Percentiles rank a stretch among this genome's conserved stretches.
These are phyloP conservation scores for Gossypium thurberi DNA, from an alignment of 345 rosid species.

Conservation along the genomic window DNA sequence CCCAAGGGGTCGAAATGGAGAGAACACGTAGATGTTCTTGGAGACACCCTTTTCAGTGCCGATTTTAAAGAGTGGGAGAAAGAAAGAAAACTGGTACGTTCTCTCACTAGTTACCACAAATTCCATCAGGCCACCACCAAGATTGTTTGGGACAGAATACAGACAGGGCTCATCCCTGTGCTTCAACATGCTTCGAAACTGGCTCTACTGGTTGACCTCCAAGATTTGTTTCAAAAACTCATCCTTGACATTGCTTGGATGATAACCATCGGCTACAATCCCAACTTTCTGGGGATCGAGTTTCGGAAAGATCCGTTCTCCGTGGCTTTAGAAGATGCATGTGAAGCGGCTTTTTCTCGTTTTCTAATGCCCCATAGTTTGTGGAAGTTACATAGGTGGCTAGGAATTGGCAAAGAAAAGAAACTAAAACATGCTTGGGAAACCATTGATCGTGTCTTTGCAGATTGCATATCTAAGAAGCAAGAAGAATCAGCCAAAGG, in stretches of 20 bases:
- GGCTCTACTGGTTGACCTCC: not conserved
- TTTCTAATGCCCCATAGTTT: not conserved
- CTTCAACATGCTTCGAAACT: not conserved
- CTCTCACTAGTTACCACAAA: not conserved
- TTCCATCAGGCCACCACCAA: not conserved
- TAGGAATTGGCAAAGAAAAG: conserved; percentile 12
- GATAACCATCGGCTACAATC: not conserved
- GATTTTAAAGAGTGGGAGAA: conserved; percentile 5
- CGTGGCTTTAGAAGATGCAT: conserved; percentile 12
- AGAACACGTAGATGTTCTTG: conserved; percentile 1
- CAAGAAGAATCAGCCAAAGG: not conserved
- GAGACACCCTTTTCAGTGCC: not conserved
- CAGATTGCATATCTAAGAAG: not conserved
- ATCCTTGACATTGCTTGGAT: conserved; percentile 4
- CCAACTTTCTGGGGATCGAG: not conserved
- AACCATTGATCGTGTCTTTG: conserved; percentile 2
- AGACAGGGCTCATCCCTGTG: not conserved
- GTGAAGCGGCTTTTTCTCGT: conserved; percentile 10
- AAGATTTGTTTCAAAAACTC: conserved; percentile 6
- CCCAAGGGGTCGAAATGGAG: conserved; percentile 8
- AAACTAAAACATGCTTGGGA: conserved; percentile 6
- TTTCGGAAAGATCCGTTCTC: not conserved
- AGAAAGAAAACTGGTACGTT: not conserved
- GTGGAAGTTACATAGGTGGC: conserved; percentile 11
- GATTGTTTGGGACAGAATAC: not conserved